Conservation (phyloP, 129 eudicot genomes). For the Flaveria linearis region DNA sequence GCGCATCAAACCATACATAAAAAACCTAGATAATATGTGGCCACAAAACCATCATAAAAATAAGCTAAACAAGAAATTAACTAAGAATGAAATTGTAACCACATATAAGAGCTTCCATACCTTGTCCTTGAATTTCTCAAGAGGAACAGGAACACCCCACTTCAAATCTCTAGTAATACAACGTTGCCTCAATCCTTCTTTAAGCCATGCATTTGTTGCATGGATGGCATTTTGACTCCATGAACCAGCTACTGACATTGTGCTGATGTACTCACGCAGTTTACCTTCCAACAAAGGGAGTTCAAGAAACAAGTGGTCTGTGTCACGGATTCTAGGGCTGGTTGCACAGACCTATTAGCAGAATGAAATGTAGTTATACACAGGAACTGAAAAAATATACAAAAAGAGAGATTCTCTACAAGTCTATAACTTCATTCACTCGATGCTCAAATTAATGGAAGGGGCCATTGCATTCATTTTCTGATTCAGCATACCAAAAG, state of each 20-base stretch:
- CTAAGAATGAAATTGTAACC: neutral
- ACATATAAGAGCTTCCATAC: conserved; percentile 36
- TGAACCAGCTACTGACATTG: conserved; percentile 72
- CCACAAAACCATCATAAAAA: neutral
- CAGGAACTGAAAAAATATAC: neutral
- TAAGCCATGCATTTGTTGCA: conserved; percentile 91
- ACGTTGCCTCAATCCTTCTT: conserved; percentile 81
- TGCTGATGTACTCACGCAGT: conserved; percentile 62
- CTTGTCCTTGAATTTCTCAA: conserved; percentile 79
- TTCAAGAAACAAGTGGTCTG: conserved; percentile 91
- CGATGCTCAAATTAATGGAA: neutral
- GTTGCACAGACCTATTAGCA: conserved; percentile 61
- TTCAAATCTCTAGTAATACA: conserved; percentile 96
- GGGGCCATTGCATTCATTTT: neutral
- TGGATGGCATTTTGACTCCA: conserved; percentile 99
- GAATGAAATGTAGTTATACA: neutral
- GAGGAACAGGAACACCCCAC: conserved; percentile 99
- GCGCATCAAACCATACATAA: conserved; percentile 99
- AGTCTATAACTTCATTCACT: neutral
- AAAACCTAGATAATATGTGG: conserved; percentile 56
- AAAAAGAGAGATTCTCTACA: neutral
- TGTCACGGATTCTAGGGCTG: conserved; percentile 87
- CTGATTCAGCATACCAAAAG: neutral
- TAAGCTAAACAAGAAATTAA: neutral
- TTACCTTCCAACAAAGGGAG: conserved; percentile 74